Evolutionary conservation across 495 filamentous ascomycete species (phyloP).

Genomic region (Trichoderma orchidacearum): DNA sequence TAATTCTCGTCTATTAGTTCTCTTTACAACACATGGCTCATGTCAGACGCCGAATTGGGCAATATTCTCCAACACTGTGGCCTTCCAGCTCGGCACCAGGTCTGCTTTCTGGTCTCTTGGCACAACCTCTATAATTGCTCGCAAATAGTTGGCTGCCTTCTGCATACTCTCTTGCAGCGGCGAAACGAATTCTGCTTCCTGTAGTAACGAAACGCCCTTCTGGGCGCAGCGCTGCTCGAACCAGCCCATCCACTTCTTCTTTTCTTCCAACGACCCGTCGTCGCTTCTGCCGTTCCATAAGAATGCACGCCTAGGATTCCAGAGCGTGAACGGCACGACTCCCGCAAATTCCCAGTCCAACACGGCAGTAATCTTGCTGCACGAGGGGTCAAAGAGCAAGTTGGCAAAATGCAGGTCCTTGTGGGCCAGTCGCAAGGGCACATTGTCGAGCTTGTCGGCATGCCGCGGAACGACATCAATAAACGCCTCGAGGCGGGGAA

Average conservation of each 20-base stretch:
- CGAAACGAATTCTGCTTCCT: not conserved
- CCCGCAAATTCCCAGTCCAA: constrained; percentile 26
- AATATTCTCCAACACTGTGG: too few species aligned
- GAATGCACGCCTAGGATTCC: constrained; percentile 18
- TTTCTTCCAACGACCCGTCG: constrained; percentile 10
- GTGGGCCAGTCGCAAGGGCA: constrained; percentile 15
- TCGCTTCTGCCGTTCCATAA: constrained; percentile 14
- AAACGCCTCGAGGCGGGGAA: constrained; percentile 12
- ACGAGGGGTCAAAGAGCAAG: constrained; percentile 15
- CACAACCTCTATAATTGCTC: not conserved
- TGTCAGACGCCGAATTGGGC: too few species aligned
- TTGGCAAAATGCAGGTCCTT: constrained; percentile 26
- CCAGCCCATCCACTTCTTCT: constrained; percentile 9
- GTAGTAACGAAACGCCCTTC: not conserved
- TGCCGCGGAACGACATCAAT: not conserved
- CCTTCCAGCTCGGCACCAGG: not conserved
- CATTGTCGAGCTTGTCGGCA: constrained; percentile 12
- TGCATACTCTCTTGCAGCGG: not conserved
- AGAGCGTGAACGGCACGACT: constrained; percentile 15
- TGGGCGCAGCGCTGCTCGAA: constrained; percentile 8
- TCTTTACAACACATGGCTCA: too few species aligned
- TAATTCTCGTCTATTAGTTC: too few species aligned
- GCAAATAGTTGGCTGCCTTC: not conserved
- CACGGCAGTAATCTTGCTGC: constrained; percentile 15
- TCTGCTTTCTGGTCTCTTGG: not conserved